These are phyloP conservation scores for Aureoboletus auriporus DNA, from an alignment of 768 basidiomycete genomes.

Conservation along the genomic window DNA sequence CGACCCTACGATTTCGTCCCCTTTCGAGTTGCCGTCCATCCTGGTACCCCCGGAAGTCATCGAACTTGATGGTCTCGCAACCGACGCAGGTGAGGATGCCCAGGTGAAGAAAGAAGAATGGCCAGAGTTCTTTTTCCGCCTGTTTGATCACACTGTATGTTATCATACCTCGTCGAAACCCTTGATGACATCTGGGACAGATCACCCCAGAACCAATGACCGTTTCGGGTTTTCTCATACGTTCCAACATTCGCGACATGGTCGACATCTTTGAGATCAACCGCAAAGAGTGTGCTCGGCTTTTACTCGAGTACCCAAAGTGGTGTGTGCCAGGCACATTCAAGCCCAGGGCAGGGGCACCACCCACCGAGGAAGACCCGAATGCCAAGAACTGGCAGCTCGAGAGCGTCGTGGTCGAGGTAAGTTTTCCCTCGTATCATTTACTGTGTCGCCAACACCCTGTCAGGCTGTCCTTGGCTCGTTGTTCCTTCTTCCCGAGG, in stretches of 20 bases:
- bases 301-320: constrained; percentile 81
- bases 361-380: constrained; percentile 45
- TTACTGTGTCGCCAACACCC: neutral
- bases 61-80: constrained; percentile 68
- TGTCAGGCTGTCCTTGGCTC: constrained; percentile 66
- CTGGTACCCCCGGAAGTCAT: constrained; percentile 87
- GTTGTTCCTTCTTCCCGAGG: constrained; percentile 72
- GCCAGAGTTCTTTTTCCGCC: constrained; percentile 64
- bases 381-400: constrained; percentile 77
- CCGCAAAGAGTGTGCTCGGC: constrained; percentile 87
- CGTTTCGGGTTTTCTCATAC: constrained; percentile 75
- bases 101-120: constrained; percentile 79
- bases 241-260: constrained; percentile 68
- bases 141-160: constrained; percentile 60
- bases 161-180: neutral
- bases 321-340: constrained; percentile 85
- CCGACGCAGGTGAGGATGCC: constrained; percentile 66
- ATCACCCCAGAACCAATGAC: constrained; percentile 72
- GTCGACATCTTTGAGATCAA: constrained; percentile 93
- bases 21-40: constrained; percentile 71
- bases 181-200: constrained; percentile 35
- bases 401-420: constrained; percentile 87
- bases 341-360: constrained; percentile 68
- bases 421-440: constrained; percentile 25
- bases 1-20: constrained; percentile 35